Evolutionary conservation across 805 yeast species (phyloP), one percentile per base, ranked within the genome.

Genomic region (Kazachstania bromeliacearum): DNA sequence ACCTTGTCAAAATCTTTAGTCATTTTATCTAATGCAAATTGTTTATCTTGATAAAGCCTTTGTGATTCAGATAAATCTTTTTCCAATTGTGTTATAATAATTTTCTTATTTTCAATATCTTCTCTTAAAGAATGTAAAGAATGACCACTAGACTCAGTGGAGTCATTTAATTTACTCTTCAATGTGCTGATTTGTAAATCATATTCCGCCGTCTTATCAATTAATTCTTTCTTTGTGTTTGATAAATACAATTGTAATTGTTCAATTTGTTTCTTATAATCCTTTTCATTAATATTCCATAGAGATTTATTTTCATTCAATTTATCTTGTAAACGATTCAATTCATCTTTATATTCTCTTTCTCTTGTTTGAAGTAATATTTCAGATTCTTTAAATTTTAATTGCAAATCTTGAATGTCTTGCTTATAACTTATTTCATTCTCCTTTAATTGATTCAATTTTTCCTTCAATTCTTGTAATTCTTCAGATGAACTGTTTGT

Each of bases 281-380:
- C 32, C 23, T 18, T 23, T 9, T 23, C 40, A 31, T 43, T 45
- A 15, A 24, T 23, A 6, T 42, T 45, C 9, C 44, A 33, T 28
- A 38, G 37, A n/a, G 18, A 38, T 22, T 44, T 45, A 14, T 43
- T 30, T 26, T 39, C 41, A 16, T 28, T 28, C n/a, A 42, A 28
- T 21, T 28, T 20, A 15, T 32, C 26, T 9, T 34, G 38, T 10
- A 22, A 15, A 15, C 7, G 14, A 4, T 4, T 16, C 15, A 33
- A 19, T 33, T 29, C 33, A 13, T 21, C 24, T 13, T 18, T 19
- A 29, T 17, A 23, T 10, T n/a, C n/a, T n/a, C 26, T n/a, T n/a
- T 23, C 26, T 23, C n/a, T 23, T 10, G 26, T 23, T 23, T 23
- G n/a, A 23, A 23, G 26, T 10, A 23, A n/a, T n/a, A 10, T 23